Evolutionary conservation across 139 green algal species (phyloP), one percentile per base, ranked within the genome.

Genomic region (Trebouxia sp.): DNA sequence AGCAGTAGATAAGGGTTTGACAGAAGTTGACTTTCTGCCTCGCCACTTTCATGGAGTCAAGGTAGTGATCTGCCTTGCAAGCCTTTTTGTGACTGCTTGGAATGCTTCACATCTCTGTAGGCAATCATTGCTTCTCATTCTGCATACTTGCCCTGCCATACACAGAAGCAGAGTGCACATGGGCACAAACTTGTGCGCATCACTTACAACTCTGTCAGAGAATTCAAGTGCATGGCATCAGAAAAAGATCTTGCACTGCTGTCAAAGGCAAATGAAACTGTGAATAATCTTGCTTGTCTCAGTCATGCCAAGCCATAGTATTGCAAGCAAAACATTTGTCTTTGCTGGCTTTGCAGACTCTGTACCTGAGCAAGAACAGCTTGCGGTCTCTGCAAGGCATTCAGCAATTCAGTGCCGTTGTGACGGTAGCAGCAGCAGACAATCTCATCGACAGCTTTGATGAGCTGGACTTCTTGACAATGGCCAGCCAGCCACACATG

Each of bases 311-410:
- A 4, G 24, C 56, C 26, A 35, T 35, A 30, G 56, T 14, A n/a
- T 10, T 35, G 22, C 20, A 10, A 69, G 12, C 14, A 10, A 39
- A 17, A 17, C 9, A 14, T 69, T 39, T 69, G 56, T 15, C 56
- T 12, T 12, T n/a, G 56, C 26, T 69, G 14, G 28, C 6, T 6
- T 45, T 74, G 74, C 79, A 87, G 83, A 85, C 58, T 26, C 65
- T 94, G 12, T 92, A 86, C 82, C 65, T 92, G 6, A 88, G 84
- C 83, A 88, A 90, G 66, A 92, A 94, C 82, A 83, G 66, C 4
- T 83, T 95, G 55, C 72, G 48, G 24, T 84, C 75, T 53, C 72
- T 92, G 30, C 69, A 67, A 3, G 87, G 89, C 41, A 75, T 94
- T 10, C 53, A 86, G 76, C 89, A 94, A 83, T 94, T 95, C 51